Evolutionary conservation across 2,329 filamentous ascomycete genomes (phyloP), one percentile per base, ranked within the genome.

Genomic region (Penicillium brevicompactum): DNA sequence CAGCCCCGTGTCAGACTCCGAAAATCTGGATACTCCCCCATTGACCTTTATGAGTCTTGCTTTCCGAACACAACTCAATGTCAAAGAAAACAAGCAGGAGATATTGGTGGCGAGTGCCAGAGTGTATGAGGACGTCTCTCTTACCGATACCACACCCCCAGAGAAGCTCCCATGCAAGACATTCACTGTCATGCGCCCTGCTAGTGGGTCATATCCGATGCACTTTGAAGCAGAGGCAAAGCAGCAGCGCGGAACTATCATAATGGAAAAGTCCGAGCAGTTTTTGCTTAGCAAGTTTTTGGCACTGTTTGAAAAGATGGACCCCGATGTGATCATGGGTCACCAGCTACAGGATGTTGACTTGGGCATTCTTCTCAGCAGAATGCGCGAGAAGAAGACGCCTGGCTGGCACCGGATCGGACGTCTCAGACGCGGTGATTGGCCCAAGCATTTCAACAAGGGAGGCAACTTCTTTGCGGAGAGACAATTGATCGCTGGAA

Each of bases 271-370:
- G 74, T 90, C 87, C 47, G 94, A 99, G 70, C 84, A 86, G 31
- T 90, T 94, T 57, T 84, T 99, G 34, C 80, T 99, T 6, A 89
- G 88, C 63, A 91, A 92, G 71, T 95, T 99, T 72, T 78, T 99
- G 59, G 92, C 92, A 2, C 87, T 97, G 66, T 82, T 99, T 38
- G 90, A 95, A 67, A 84, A 88, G 30, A 87, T 90, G 57, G 94
- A 99, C 67, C 94, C 94, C 0, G 94, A 99, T 78, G 92, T 96
- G 30, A 84, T 99, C 34, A 83, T 97, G 63, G 94, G 94, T 11
- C 93, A 99, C 73, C 89, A 96, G 67, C 83, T 99, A n/a, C 94
- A 99, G 73, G 94, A 96, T 66, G 92, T 97, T 4, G 94, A 99
- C 71, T 96, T 96, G 72, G 95, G 92, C 64, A 87, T 97, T 53